phyloP scores from a whole-genome alignment of 2,329 filamentous ascomycete genomes.

The Penicillium glabrum region DNA sequence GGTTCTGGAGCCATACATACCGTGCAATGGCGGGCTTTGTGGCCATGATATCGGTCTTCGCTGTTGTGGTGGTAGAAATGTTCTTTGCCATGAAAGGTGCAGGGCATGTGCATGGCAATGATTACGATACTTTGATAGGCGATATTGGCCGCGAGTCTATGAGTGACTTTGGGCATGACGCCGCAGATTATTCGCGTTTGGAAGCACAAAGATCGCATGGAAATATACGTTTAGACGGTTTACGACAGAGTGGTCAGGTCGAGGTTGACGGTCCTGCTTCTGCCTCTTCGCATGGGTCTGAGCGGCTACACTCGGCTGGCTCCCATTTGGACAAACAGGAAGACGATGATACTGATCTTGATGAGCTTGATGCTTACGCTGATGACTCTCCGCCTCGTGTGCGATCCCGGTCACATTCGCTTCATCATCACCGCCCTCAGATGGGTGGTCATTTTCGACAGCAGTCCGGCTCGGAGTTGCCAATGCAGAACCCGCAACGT shows the following conservation, averaged over 20 bases:
- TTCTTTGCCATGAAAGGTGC: conserved; percentile 74
- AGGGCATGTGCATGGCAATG: conserved; percentile 56
- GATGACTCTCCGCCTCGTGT: conserved; percentile 23
- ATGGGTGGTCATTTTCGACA: conserved; percentile 16
- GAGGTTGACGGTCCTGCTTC: conserved; percentile 9
- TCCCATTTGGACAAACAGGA: conserved; percentile 52
- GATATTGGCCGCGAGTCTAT: conserved; percentile 24
- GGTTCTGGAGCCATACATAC: conserved; percentile 78
- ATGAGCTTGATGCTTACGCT: conserved; percentile 48
- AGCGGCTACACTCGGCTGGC: conserved; percentile 16
- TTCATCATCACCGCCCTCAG: conserved; percentile 14
- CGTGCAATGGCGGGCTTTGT: conserved; percentile 76
- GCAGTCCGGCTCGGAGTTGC: conserved; percentile 30
- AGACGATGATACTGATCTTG: conserved; percentile 53
- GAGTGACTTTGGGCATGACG: conserved; percentile 16
- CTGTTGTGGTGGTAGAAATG: conserved; percentile 84
- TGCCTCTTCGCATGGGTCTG: conserved; percentile 17
- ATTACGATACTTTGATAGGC: conserved; percentile 49
- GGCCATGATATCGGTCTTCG: conserved; percentile 76
- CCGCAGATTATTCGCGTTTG: conserved; percentile 22
- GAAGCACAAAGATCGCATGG: conserved; percentile 19
- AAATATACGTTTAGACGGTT: conserved; percentile 21
- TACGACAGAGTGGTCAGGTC: conserved; percentile 9
- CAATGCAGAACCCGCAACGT: conserved; percentile 60
- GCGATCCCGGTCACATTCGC: conserved; percentile 9